Percentiles rank a stretch among this genome's conserved stretches.
phyloP scores from a whole-genome alignment of 225 moss, liverwort and hornwort genomes.

The Pseudoscleropodium purum region DNA sequence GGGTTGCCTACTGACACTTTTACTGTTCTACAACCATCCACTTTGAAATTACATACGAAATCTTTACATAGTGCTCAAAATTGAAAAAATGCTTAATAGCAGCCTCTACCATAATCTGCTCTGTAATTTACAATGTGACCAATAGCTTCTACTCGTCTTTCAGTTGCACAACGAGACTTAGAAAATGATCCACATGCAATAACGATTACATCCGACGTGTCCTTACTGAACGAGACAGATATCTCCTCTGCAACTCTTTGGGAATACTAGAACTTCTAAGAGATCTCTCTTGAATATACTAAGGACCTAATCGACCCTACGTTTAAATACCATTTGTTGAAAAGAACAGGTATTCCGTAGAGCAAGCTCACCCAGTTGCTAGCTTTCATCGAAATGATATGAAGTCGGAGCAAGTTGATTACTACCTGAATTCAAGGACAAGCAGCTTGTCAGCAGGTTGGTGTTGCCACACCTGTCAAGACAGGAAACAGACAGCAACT shows the following conservation, averaged over 20 bases:
- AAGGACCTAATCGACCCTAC: background rate
- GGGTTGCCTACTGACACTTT: background rate
- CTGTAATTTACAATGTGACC: background rate
- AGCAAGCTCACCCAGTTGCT: background rate
- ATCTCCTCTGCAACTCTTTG: background rate
- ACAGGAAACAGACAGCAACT: background rate
- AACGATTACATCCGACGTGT: background rate
- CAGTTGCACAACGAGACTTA: background rate
- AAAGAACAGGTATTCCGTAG: background rate
- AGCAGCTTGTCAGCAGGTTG: constrained; percentile 40
- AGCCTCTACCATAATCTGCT: background rate
- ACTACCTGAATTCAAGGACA: constrained; percentile 56
- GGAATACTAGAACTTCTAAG: background rate
- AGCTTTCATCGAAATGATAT: background rate
- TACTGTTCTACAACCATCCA: background rate
- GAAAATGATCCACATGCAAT: background rate
- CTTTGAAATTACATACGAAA: background rate
- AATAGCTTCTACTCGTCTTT: background rate
- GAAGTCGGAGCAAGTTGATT: background rate
- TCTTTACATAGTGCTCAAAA: background rate
- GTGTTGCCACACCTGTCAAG: constrained; percentile 71
- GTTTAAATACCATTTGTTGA: background rate
- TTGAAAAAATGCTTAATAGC: background rate
- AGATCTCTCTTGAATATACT: background rate
- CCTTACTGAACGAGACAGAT: background rate